Conservation (phyloP, 2,329 filamentous ascomycete genomes). For the Rhytidhysteron rufulum region DNA sequence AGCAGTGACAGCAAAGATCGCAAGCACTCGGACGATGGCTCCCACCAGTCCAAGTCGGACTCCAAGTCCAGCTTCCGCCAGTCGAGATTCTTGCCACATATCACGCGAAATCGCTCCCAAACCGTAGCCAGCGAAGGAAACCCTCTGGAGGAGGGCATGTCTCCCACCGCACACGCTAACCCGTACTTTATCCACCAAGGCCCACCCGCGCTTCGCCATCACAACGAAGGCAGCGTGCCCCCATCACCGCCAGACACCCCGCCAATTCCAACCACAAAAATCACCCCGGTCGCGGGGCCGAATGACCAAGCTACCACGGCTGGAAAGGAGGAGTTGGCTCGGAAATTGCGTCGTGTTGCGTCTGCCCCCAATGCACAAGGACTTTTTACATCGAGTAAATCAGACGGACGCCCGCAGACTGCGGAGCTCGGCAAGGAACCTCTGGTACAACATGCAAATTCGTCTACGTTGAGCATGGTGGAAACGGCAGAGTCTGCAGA, state of each 20-base stretch:
- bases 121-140: conserved; percentile 94
- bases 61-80: conserved; percentile 70
- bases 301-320: conserved; percentile 66
- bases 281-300: conserved; percentile 63
- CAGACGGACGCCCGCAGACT: conserved; percentile 70
- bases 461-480: conserved; percentile 52
- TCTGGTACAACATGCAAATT: conserved; percentile 55
- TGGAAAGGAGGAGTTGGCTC: conserved; percentile 88
- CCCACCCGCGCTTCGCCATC: conserved; percentile 85
- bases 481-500: conserved; percentile 37
- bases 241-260: conserved; percentile 91
- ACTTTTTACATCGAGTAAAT: conserved; percentile 60
- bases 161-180: conserved; percentile 90
- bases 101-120: conserved; percentile 81
- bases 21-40: conserved; percentile 37
- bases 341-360: conserved; percentile 88
- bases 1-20: conserved; percentile 41
- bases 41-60: conserved; percentile 53
- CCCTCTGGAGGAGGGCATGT: conserved; percentile 79
- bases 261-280: conserved; percentile 57
- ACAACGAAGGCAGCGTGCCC: conserved; percentile 89
- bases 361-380: conserved; percentile 97
- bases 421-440: conserved; percentile 85
- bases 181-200: conserved; percentile 98
- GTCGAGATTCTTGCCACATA: conserved; percentile 82